Percentiles rank a stretch among this genome's conserved stretches.
These are phyloP conservation scores for Neofusicoccum umdonicola DNA, from an alignment of 2,329 filamentous ascomycete species.

Conservation along the genomic window DNA sequence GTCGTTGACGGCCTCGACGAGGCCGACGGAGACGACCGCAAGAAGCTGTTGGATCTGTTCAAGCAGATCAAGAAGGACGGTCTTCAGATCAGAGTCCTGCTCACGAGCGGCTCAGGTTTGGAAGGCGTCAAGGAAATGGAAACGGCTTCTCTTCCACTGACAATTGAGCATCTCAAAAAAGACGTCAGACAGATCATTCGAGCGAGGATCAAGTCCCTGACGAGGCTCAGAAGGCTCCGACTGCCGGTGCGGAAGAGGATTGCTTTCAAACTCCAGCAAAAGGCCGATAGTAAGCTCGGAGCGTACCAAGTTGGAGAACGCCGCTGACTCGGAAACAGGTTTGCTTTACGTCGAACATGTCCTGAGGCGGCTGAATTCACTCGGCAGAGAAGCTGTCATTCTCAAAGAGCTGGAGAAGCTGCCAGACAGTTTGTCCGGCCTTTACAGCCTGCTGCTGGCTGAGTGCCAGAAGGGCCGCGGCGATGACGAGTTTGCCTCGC, in stretches of 20 bases:
- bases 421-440: slow-evolving; percentile 17
- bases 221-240: slow-evolving; percentile 27
- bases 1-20: slow-evolving; percentile 38
- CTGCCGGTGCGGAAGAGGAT: slow-evolving; percentile 30
- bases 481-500: slow-evolving; percentile 21
- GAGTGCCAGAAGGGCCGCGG: slow-evolving; percentile 23
- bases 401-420: slow-evolving; percentile 30
- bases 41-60: slow-evolving; percentile 24
- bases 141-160: slow-evolving; percentile 21
- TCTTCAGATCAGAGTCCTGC: slow-evolving; percentile 26
- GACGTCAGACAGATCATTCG: slow-evolving; percentile 31
- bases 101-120: slow-evolving; percentile 24
- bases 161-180: slow-evolving; percentile 28
- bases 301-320: not conserved
- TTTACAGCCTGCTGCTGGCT: slow-evolving; percentile 22
- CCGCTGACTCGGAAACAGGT: slow-evolving; percentile 23
- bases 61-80: slow-evolving; percentile 25
- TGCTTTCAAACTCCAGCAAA: slow-evolving; percentile 27
- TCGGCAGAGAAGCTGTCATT: slow-evolving; percentile 35
- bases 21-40: slow-evolving; percentile 20
- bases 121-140: slow-evolving; percentile 17
- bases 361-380: slow-evolving; percentile 28
- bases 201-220: slow-evolving; percentile 27
- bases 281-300: slow-evolving; percentile 31
- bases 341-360: slow-evolving; percentile 41